Percentiles rank a stretch among this genome's conserved stretches.
phyloP scores from a whole-genome alignment of 805 yeast species.

The Pichia pseudocactophila region DNA sequence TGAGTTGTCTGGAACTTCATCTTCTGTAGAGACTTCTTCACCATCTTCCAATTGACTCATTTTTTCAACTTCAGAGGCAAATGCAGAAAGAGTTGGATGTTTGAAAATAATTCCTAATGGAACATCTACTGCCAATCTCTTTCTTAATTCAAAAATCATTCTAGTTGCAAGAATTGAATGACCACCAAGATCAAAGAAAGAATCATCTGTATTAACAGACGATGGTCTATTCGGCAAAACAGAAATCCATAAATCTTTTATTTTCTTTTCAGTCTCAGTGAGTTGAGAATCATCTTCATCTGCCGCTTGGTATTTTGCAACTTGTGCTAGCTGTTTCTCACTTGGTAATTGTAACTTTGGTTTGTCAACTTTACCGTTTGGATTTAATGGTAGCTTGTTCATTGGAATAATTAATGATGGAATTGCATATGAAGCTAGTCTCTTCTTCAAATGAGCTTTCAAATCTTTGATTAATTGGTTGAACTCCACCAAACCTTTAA shows the following conservation, averaged over 20 bases:
- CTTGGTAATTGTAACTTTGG: slow-evolving; percentile 96
- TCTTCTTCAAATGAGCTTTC: slow-evolving; percentile 72
- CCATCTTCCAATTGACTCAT: slow-evolving; percentile 43
- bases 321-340: slow-evolving; percentile 71
- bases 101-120: slow-evolving; percentile 89
- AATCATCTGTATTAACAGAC: slow-evolving; percentile 64
- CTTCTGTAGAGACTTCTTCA: slow-evolving; percentile 28
- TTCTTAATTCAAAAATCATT: slow-evolving; percentile 89
- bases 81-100: slow-evolving; percentile 73
- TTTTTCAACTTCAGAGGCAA: slow-evolving; percentile 64
- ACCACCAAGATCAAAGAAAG: slow-evolving; percentile 96
- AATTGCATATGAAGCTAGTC: slow-evolving; percentile 87
- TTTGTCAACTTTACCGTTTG: slow-evolving; percentile 97
- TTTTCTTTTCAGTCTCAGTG: slow-evolving; percentile 53
- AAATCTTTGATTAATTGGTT: slow-evolving; percentile 72
- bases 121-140: slow-evolving; percentile 64
- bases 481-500: slow-evolving; percentile 69
- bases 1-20: slow-evolving; percentile 18
- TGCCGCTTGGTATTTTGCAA: slow-evolving; percentile 43
- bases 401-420: slow-evolving; percentile 89
- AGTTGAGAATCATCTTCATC: slow-evolving; percentile 44
- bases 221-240: slow-evolving; percentile 84
- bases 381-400: slow-evolving; percentile 81
- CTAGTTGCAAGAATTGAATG: slow-evolving; percentile 95
- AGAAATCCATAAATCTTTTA: slow-evolving; percentile 77